Base-by-base conservation (phyloP, 768 basidiomycete species). In the Gloeopeniophorella convolvens region DNA sequence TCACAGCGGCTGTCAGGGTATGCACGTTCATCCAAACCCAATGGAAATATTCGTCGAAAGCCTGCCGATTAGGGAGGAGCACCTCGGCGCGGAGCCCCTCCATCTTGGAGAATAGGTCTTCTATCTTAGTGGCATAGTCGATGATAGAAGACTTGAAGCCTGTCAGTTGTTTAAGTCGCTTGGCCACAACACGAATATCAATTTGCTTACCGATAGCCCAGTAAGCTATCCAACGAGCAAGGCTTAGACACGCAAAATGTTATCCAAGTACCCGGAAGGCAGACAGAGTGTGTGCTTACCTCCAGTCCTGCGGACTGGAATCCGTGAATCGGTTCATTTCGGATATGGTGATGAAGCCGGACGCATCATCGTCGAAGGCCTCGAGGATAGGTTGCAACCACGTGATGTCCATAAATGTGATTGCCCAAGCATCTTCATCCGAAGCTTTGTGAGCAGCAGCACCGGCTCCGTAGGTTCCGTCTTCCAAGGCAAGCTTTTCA, bases 351-450 rank as follows among this genome's bases (percentile, higher is more conserved):
- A 65, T 61, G 42, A 62, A 68, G 4, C 68, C 67, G 0, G 65
- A 67, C 2, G 62, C 60, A 42, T 70, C 66, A 20, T 65, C 62
- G 45, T 70, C 68, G 40, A 69, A 58, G 9, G 65, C 66, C 41
- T 68, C 68, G 40, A 59, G 39, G 16, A 66, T 63, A 1, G 56
- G 49, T 39, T 60, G 60, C 9, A 65, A 24, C 20, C 57, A 52
- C 6, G 49, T 54, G 4, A 60, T 39, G 39, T 50, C 54, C 34
- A 66, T 27, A 30, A 36, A 37, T 23, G 55, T 53, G 13, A 67
- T 42, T 9, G 63, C 62, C 65, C 66, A 68, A 4, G 55, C 48
- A 46, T 65, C 61, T 13, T 51, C 15, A 2, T 16, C n/a, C 3
- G 39, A 21, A 18, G 1, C 3, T 36, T 24, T 16, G 10, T 18